A percentile compares a stretch with the other conserved stretches of the same genome.
Conservation (phyloP, 192 early-diverging fungal genomes). For the Geranomyces variabilis region DNA sequence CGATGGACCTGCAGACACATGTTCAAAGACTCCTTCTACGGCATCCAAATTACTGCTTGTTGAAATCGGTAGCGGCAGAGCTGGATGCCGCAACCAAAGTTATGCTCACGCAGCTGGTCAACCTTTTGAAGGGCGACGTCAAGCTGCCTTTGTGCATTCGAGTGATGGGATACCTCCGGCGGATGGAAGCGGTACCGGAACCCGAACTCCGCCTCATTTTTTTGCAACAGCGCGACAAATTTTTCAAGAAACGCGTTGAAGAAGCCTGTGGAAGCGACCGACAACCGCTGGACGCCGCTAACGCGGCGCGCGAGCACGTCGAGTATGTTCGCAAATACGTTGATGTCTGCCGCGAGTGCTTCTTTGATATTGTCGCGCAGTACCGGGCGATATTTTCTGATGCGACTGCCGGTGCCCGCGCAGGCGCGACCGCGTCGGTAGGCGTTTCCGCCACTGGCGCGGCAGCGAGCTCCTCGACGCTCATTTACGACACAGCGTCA, state of each 20-base stretch:
- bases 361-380: slow-evolving; percentile 82
- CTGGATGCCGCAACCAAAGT: slow-evolving; percentile 50
- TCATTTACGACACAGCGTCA: slow-evolving; percentile 24
- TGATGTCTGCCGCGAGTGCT: slow-evolving; percentile 71
- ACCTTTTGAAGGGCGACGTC: slow-evolving; percentile 68
- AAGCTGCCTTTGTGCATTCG: slow-evolving; percentile 77
- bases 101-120: slow-evolving; percentile 74
- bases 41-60: slow-evolving; percentile 59
- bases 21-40: slow-evolving; percentile 58
- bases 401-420: not conserved
- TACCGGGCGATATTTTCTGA: slow-evolving; percentile 75
- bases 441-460: not conserved
- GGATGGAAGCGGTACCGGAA: slow-evolving; percentile 73
- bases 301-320: slow-evolving; percentile 44
- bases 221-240: slow-evolving; percentile 68
- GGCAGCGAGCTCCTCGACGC: slow-evolving; percentile 17
- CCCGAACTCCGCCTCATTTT: slow-evolving; percentile 74
- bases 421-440: too few species aligned
- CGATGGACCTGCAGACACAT: slow-evolving; percentile 76
- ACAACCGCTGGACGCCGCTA: not conserved
- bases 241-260: slow-evolving; percentile 57
- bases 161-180: slow-evolving; percentile 76
- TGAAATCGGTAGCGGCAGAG: slow-evolving; percentile 65
- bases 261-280: slow-evolving; percentile 49
- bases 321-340: slow-evolving; percentile 76